Percentiles rank a stretch among this genome's conserved stretches.
phyloP scores from a whole-genome alignment of 176 grass and related monocot genomes.

The Zizania latifolia region DNA sequence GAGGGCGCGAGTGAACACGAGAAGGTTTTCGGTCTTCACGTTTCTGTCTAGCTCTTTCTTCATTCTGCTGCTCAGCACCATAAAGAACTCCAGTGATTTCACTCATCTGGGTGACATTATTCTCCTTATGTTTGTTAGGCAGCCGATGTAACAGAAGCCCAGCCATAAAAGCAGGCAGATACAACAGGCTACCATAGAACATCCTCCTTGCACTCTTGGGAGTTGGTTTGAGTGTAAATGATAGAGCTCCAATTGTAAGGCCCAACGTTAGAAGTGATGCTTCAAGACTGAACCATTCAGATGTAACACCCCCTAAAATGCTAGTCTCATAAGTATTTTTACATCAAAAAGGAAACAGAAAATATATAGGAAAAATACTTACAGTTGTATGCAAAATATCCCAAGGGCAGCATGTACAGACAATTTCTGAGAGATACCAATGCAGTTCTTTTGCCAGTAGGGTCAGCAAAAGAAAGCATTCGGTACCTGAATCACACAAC shows the following conservation, averaged over 20 bases:
- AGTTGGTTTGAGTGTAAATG: conserved; percentile 58
- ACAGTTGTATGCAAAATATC: conserved; percentile 80
- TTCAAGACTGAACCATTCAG: conserved; percentile 86
- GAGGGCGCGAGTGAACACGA: conserved; percentile 43
- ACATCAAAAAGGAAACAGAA: not conserved
- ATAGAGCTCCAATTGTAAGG: conserved; percentile 57
- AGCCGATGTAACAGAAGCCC: conserved; percentile 74
- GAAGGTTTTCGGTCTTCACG: conserved; percentile 13
- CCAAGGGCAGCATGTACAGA: conserved; percentile 85
- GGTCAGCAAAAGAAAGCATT: conserved; percentile 74
- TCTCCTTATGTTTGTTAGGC: conserved; percentile 45
- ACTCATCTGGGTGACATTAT: conserved; percentile 22
- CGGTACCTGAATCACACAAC: conserved; percentile 51
- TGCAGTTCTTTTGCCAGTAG: conserved; percentile 82
- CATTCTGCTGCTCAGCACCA: conserved; percentile 21
- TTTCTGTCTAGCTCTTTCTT: conserved; percentile 33
- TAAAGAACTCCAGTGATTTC: conserved; percentile 24
- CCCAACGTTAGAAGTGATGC: conserved; percentile 69
- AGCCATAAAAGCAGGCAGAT: conserved; percentile 91
- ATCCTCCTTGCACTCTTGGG: conserved; percentile 77
- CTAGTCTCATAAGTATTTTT: not conserved
- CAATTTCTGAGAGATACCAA: conserved; percentile 91
- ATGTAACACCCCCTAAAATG: conserved; percentile 74
- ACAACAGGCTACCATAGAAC: conserved; percentile 85
- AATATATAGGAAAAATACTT: conserved; percentile 31